Conservation (phyloP, 2,329 filamentous ascomycete species). For the Cytospora piceae region DNA sequence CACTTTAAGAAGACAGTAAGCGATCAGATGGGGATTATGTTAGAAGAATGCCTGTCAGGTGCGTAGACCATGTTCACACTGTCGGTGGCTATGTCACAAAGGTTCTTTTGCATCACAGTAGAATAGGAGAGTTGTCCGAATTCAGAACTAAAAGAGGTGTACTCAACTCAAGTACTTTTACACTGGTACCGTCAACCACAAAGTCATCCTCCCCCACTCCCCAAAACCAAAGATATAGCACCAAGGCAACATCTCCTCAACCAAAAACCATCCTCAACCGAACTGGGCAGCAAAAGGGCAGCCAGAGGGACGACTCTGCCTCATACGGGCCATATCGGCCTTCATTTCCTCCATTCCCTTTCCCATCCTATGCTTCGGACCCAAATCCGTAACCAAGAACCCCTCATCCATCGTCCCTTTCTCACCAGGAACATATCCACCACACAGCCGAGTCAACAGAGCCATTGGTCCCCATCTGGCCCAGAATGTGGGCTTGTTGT, state of each 20-base stretch:
- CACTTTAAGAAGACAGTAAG: too few relatives aligned
- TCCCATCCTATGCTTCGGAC: not conserved
- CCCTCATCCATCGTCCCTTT: not conserved
- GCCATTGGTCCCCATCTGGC: conserved; percentile 65
- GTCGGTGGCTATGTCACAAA: too few relatives aligned
- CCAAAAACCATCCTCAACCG: not conserved
- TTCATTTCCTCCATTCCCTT: conserved; percentile 6
- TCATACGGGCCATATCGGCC: conserved; percentile 6
- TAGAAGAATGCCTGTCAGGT: too few relatives aligned
- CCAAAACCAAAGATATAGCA: not conserved
- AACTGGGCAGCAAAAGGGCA: conserved; percentile 4
- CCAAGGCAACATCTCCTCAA: not conserved
- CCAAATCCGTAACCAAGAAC: not conserved
- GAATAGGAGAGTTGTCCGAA: too few relatives aligned
- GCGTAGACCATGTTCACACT: too few relatives aligned
- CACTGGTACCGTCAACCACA: not conserved
- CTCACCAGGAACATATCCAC: conserved; percentile 51
- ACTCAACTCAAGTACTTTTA: not conserved
- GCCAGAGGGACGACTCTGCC: not conserved
- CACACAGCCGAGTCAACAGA: conserved; percentile 49
- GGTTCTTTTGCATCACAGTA: too few relatives aligned
- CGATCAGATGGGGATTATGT: too few relatives aligned
- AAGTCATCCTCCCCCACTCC: not conserved
- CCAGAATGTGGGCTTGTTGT: conserved; percentile 62
- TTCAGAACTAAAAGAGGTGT: not conserved